phyloP scores from a whole-genome alignment of 441 rosid species.

The Brassica hybrid region DNA sequence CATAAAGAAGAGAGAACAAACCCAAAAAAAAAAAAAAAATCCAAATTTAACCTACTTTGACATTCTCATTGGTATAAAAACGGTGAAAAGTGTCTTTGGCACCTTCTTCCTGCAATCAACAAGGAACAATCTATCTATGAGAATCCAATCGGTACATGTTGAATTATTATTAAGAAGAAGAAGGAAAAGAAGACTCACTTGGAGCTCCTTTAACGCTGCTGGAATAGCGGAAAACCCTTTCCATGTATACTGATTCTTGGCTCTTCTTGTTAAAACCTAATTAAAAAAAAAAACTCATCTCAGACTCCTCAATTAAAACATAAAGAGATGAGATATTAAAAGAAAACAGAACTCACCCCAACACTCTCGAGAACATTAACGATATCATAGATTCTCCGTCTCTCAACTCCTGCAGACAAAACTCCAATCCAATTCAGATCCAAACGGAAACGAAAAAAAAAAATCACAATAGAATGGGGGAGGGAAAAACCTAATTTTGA shows the following conservation, averaged over 20 bases:
- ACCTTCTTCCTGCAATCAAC: slow-evolving; percentile 62
- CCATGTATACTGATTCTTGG: slow-evolving; percentile 87
- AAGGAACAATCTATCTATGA: slow-evolving; percentile 20
- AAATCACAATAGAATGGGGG: not conserved
- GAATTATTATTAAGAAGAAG: not conserved
- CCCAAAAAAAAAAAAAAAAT: not conserved
- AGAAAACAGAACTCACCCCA: slow-evolving; percentile 60
- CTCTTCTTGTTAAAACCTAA: slow-evolving; percentile 79
- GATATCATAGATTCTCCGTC: slow-evolving; percentile 90
- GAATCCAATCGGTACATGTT: not conserved
- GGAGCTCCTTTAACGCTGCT: slow-evolving; percentile 62
- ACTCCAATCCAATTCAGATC: not conserved
- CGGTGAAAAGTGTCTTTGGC: slow-evolving; percentile 51
- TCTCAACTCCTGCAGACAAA: slow-evolving; percentile 72
- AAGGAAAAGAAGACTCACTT: slow-evolving; percentile 45
- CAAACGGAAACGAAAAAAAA: not conserved
- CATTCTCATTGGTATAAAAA: slow-evolving; percentile 45
- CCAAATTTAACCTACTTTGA: slow-evolving; percentile 54
- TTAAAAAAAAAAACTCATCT: not conserved
- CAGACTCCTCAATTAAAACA: slow-evolving; percentile 16
- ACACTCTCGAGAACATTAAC: slow-evolving; percentile 93
- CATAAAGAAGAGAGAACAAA: slow-evolving; percentile 5
- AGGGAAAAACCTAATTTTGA: slow-evolving; percentile 59
- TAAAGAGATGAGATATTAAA: not conserved
- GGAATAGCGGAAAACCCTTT: slow-evolving; percentile 88